Base-by-base conservation (phyloP, 2,329 filamentous ascomycete genomes). In the Scedosporium apiospermum region DNA sequence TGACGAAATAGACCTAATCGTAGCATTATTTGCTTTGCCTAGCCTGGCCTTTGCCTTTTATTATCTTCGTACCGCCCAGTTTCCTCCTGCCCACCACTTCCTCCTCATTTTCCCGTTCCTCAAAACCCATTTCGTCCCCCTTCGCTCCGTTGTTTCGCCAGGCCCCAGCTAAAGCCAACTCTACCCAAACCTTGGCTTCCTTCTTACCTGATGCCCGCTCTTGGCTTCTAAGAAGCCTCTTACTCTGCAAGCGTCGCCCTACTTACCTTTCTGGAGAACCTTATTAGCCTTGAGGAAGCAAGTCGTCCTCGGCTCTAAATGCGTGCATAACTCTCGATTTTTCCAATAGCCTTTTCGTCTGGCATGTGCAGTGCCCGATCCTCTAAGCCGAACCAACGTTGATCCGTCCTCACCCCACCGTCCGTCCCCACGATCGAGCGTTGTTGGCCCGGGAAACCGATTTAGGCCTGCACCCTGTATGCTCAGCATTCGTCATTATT, bases 1-100 rank as follows among this genome's bases (percentile, higher is more conserved):
- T 61, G 59, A 61, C 59, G 59, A 53, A 61, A 53, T 53, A n/a
- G 49, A 61, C 57, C 57, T 58, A 53, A 51, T 14, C 49, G 27
- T 46, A 51, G 16, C 38, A 51, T 21, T 18, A 30, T 18, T 38
- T 46, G 59, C 59, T 51, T 44, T 38, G 42, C 26, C 26, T 61
- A 26, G 34, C 44, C 34, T 38, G 34, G 34, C 34, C 34, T 38
- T 41, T 14, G 16, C 27, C 21, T 44, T 38, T 61, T 61, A 61
- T 61, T 53, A 61, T 53, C 42, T 21, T 51, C 59, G 23, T 61
- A 16, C 59, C 59, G 59, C 59, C 59, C 59, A 58, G 42, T 51
- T 44, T 41, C 26, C 26, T 34, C 41, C 9, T 26, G 18, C 14
- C 16, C 34, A 38, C 18, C 42, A 26, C 58, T 46, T 41, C 38